Base-by-base conservation (phyloP, 2,329 filamentous ascomycete genomes). In the Microsporum canis region DNA sequence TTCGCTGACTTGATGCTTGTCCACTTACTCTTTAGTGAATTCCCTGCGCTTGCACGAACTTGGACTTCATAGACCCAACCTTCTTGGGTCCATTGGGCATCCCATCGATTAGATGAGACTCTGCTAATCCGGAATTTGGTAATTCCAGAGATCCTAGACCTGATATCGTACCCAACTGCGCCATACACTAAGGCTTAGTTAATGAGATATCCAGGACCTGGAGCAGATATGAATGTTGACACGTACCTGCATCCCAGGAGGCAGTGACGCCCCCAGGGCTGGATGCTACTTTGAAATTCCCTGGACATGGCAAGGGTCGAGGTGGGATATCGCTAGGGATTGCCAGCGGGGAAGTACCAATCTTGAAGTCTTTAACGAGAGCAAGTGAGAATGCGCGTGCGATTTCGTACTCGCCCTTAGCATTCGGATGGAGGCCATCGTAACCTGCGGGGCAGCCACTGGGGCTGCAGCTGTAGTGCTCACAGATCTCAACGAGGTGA, bases 341-440 rank as follows among this genome's bases (percentile, higher is more conserved):
- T 23, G 17, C 33, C 51, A 55, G 31, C 51, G 51, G 33, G 10
- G 12, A 7, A 17, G 33, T n/a, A 10, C 51, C 51, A 23, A 55
- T 34, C n/a, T 23, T 36, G 6, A 55, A 55, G 14, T 34, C 51
- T n/a, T 34, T 55, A 12, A 55, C 51, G 7, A 55, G 51, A 6
- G 51, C 23, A 17, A 55, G 51, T 38, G 51, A 55, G 33, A 55
- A 55, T 29, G 51, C 51, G 51, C 31, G 51, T 55, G 51, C 51
- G 17, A 55, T 55, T 55, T 55, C 27, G 33, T 55, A 55, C 17
- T 55, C 51, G 31, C 51, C 51, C 14, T n/a, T n/a, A n/a, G 51
- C 51, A 55, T 55, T 55, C 3, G 51, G 51, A 55, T 55, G 51
- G 33, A 55, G 51, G 31, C 51, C 51, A 55, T 55, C 51, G 3